phyloP scores from a whole-genome alignment of 1,139 yeast genomes.

The Yamadazyma songkhlaensis region DNA sequence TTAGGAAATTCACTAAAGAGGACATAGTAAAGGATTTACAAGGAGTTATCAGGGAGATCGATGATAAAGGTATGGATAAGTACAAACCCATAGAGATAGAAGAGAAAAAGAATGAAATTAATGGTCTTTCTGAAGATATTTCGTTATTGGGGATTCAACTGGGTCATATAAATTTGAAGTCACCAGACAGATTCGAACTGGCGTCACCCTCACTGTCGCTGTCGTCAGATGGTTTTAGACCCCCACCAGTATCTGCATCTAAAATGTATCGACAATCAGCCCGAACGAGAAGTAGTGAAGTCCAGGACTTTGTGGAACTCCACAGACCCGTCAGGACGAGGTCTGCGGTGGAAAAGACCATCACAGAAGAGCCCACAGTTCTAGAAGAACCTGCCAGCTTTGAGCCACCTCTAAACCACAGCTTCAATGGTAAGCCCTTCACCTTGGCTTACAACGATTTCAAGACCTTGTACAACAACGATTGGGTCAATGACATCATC shows the following conservation, averaged over 20 bases:
- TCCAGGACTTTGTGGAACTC: too few relatives aligned
- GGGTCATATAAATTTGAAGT: too few relatives aligned
- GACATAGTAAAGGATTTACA: neutral
- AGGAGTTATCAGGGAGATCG: neutral
- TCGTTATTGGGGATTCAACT: too few relatives aligned
- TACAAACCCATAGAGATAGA: neutral
- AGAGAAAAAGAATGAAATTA: neutral
- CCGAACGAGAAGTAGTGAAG: too few relatives aligned
- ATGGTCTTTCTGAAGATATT: too few relatives aligned
- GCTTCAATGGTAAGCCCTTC: constrained; percentile 49
- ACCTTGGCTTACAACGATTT: constrained; percentile 60
- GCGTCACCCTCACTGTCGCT: too few relatives aligned
- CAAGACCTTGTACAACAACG: constrained; percentile 62
- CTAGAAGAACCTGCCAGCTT: constrained; percentile 27
- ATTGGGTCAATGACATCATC: constrained; percentile 75
- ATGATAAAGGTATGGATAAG: constrained; percentile 2
- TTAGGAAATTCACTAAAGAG: neutral
- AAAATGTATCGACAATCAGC: neutral
- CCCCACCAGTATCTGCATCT: neutral
- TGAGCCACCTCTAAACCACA: constrained; percentile 50
- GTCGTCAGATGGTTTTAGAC: neutral
- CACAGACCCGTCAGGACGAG: too few relatives aligned
- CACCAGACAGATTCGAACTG: too few relatives aligned
- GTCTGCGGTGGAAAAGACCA: neutral
- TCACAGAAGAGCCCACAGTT: too few relatives aligned